Percentiles rank a stretch among this genome's conserved stretches.
phyloP scores from a whole-genome alignment of 768 basidiomycete species.

The Pisolithus orientalis region DNA sequence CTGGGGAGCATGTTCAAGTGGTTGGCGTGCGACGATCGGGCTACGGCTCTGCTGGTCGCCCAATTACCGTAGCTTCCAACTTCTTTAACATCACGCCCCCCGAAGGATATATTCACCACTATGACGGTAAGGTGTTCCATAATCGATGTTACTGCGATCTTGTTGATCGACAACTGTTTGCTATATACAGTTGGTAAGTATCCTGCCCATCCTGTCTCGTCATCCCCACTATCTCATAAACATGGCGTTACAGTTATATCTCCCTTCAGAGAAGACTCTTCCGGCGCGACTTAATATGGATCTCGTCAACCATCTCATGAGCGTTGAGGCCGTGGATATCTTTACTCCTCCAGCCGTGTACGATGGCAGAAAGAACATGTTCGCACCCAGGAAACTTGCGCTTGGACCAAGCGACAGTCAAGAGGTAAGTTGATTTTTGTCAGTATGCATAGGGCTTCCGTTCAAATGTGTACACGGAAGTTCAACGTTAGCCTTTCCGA shows the following conservation, averaged over 20 bases:
- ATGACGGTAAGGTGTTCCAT: conserved; percentile 54
- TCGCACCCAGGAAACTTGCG: conserved; percentile 53
- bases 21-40: conserved; percentile 66
- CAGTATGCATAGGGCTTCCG: not conserved
- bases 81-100: conserved; percentile 61
- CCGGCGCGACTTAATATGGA: conserved; percentile 67
- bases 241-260: conserved; percentile 44
- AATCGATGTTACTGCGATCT: not conserved
- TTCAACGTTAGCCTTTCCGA: conserved; percentile 55
- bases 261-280: conserved; percentile 62
- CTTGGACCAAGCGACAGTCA: conserved; percentile 46
- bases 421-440: conserved; percentile 36
- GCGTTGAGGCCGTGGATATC: conserved; percentile 46
- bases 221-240: conserved; percentile 9
- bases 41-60: conserved; percentile 52
- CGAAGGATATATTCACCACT: conserved; percentile 62
- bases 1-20: conserved; percentile 36
- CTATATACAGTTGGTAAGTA: conserved; percentile 17
- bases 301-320: conserved; percentile 59
- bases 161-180: conserved; percentile 16
- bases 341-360: conserved; percentile 74
- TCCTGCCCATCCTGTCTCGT: not conserved
- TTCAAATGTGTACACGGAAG: conserved; percentile 28
- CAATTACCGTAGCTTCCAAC: conserved; percentile 44
- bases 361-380: conserved; percentile 77